phyloP scores from a whole-genome alignment of 306 rosid genomes.

The Acacia confusa region DNA sequence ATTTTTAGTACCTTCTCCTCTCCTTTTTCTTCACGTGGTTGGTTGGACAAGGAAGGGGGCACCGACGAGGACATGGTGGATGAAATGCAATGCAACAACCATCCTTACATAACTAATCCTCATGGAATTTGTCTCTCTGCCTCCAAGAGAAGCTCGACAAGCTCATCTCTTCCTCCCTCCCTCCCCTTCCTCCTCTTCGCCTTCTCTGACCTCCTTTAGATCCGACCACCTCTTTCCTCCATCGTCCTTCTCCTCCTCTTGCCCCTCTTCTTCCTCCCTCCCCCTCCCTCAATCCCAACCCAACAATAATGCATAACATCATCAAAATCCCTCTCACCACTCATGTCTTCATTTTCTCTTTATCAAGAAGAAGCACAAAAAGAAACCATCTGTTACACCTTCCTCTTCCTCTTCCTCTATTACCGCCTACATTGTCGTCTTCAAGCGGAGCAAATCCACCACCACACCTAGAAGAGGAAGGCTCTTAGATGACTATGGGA shows the following conservation, averaged over 20 bases:
- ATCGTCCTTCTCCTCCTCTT: neutral
- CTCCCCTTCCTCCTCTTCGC: conserved; percentile 57
- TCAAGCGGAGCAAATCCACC: conserved; percentile 86
- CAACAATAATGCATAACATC: no score
- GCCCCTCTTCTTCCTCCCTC: neutral
- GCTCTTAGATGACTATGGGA: conserved; percentile 37
- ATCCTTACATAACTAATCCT: conserved; percentile 75
- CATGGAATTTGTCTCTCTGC: conserved; percentile 90
- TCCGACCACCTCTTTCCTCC: conserved; percentile 43
- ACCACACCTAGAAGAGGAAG: conserved; percentile 51
- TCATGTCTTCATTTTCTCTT: conserved; percentile 68
- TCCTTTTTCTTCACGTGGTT: neutral
- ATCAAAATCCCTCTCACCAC: neutral
- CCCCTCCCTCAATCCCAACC: no score
- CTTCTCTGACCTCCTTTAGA: conserved; percentile 44
- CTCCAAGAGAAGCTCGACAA: conserved; percentile 95
- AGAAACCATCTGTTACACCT: conserved; percentile 31
- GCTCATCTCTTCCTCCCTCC: conserved; percentile 80
- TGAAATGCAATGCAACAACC: conserved; percentile 86
- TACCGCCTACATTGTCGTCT: conserved; percentile 36
- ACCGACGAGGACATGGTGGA: conserved; percentile 71
- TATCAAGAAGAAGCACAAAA: conserved; percentile 61
- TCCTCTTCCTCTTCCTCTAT: neutral
- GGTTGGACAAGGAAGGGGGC: conserved; percentile 36
- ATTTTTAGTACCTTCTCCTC: neutral